These are phyloP conservation scores for Saccharomyces pastorianus DNA, from an alignment of 1,139 yeast species.

Conservation along the genomic window DNA sequence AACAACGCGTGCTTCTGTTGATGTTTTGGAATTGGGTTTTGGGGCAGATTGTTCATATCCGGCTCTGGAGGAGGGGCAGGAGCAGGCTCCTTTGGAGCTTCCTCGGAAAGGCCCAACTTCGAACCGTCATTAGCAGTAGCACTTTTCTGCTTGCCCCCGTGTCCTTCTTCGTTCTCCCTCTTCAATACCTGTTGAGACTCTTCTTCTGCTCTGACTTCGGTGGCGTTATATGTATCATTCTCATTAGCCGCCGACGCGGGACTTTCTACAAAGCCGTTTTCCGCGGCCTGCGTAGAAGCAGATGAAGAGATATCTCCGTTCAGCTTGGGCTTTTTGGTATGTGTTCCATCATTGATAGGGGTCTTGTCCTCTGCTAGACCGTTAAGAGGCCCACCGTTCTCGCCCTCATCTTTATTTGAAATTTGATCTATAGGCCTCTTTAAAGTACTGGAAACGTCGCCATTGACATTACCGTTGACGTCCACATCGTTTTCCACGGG, in stretches of 20 bases:
- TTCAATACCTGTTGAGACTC: background rate
- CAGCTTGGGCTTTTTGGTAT: background rate
- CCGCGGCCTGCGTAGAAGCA: background rate
- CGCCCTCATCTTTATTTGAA: background rate
- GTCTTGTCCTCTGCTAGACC: background rate
- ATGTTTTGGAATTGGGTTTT: constrained; percentile 73
- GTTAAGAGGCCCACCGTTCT: background rate
- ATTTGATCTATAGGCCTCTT: background rate
- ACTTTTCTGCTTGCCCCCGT: background rate
- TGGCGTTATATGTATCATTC: constrained; percentile 1
- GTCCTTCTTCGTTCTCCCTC: background rate
- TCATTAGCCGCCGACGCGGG: constrained; percentile 7
- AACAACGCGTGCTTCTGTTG: constrained; percentile 58
- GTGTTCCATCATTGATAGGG: background rate
- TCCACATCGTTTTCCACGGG: constrained; percentile 1
- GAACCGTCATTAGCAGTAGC: background rate
- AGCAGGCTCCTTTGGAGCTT: constrained; percentile 39
- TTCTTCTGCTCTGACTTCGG: background rate
- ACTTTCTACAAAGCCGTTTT: constrained; percentile 2
- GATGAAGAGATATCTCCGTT: background rate
- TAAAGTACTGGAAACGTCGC: background rate
- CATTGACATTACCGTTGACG: constrained; percentile 1
- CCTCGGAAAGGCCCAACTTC: background rate
- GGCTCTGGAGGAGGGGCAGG: constrained; percentile 69
- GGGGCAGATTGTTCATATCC: constrained; percentile 59